Conservation (phyloP, 2,329 filamentous ascomycete genomes). For the Colletotrichum theobromicola region DNA sequence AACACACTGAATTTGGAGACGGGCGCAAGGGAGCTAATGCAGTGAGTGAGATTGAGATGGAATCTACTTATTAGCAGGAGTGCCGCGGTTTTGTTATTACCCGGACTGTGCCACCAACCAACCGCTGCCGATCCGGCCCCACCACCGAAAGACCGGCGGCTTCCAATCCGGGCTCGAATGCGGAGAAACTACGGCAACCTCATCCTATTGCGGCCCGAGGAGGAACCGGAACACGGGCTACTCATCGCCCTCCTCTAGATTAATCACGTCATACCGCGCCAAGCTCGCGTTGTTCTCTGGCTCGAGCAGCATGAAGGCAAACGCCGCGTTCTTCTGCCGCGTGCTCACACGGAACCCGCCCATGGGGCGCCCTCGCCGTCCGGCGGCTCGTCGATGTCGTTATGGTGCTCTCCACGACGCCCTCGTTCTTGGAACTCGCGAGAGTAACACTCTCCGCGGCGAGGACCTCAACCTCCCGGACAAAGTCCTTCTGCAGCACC, state of each 20-base stretch:
- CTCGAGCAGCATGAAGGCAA: conserved; percentile 32
- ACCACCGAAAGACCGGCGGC: neutral
- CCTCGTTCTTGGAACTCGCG: conserved; percentile 29
- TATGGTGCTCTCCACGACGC: conserved; percentile 25
- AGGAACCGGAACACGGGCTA: conserved; percentile 32
- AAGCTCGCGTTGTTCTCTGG: conserved; percentile 37
- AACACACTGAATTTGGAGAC: neutral
- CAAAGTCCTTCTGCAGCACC: conserved; percentile 24
- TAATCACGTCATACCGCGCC: conserved; percentile 31
- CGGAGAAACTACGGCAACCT: neutral
- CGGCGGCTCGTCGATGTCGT: conserved; percentile 19
- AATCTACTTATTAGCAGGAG: neutral
- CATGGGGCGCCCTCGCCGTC: conserved; percentile 23
- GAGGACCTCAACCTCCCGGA: conserved; percentile 29
- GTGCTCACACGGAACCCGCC: conserved; percentile 35
- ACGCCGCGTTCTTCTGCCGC: conserved; percentile 33
- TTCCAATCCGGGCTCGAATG: neutral
- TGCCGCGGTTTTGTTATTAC: neutral
- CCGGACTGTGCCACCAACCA: neutral
- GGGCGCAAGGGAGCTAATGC: neutral
- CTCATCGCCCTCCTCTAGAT: conserved; percentile 30
- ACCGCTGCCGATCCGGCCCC: neutral
- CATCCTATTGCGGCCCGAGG: neutral
- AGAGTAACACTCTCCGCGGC: conserved; percentile 26
- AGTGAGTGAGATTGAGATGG: neutral